Conservation (phyloP, 2,329 filamentous ascomycete species). For the Cercospora canescens region DNA sequence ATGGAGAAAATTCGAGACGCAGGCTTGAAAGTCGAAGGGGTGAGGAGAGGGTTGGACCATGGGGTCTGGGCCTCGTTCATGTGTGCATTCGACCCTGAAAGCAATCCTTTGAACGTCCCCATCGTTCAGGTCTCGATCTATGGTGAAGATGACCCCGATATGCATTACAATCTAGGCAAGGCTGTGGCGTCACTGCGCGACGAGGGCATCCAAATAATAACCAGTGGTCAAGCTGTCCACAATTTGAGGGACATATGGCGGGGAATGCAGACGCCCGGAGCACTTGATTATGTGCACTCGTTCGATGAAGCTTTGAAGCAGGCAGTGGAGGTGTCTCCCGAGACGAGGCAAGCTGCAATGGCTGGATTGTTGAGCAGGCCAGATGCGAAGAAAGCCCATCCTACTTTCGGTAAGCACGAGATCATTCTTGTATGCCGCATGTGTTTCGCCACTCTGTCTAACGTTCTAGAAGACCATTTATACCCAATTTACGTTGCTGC, state of each 20-base stretch:
- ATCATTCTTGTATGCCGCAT: not conserved
- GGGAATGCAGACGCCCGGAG: constrained; percentile 24
- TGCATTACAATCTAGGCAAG: constrained; percentile 67
- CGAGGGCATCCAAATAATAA: constrained; percentile 67
- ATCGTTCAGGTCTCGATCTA: constrained; percentile 74
- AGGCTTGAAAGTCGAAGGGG: constrained; percentile 61
- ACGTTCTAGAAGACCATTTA: constrained; percentile 33
- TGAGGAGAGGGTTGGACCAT: constrained; percentile 69
- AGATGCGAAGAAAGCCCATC: constrained; percentile 64
- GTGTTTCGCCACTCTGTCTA: not conserved
- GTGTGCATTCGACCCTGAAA: constrained; percentile 48
- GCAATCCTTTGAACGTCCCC: constrained; percentile 50
- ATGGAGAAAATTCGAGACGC: constrained; percentile 56
- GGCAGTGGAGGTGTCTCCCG: constrained; percentile 34
- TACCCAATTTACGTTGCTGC: constrained; percentile 57
- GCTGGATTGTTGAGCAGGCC: constrained; percentile 35
- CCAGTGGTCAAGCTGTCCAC: constrained; percentile 68
- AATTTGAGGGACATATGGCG: constrained; percentile 38
- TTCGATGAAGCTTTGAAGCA: constrained; percentile 39
- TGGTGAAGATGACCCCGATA: constrained; percentile 61
- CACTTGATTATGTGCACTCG: constrained; percentile 36
- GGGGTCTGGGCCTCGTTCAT: constrained; percentile 73
- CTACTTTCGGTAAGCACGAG: constrained; percentile 48
- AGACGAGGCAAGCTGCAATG: constrained; percentile 37
- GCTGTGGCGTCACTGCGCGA: constrained; percentile 67